Percentiles rank a stretch among this genome's conserved stretches.
Conservation (phyloP, 805 yeast species). For the Cyberlindnera samutprakarnensis region DNA sequence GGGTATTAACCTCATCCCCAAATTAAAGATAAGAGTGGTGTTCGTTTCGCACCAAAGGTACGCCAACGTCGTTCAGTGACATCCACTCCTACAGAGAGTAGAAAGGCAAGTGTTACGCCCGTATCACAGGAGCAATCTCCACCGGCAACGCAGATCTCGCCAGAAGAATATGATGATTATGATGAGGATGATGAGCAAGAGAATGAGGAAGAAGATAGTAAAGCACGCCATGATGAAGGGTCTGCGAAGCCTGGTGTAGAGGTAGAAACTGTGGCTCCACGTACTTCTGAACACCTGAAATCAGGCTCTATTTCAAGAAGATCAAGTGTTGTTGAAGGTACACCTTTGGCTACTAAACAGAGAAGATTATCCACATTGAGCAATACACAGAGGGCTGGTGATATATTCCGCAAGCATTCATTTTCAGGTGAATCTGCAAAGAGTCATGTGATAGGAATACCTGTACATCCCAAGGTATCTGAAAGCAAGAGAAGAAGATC, state of each 20-base stretch:
- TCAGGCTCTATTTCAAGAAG: constrained; percentile 13
- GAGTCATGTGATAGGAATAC: constrained; percentile 24
- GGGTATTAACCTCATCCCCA: too few species aligned
- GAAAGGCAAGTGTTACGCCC: constrained; percentile 18
- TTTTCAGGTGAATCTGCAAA: constrained; percentile 6
- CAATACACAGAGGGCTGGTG: constrained; percentile 24
- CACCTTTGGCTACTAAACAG: constrained; percentile 21
- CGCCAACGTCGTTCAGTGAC: constrained; percentile 32
- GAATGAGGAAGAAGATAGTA: constrained; percentile 4
- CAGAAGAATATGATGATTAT: constrained; percentile 10
- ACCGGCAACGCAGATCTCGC: neutral
- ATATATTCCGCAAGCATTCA: constrained; percentile 24
- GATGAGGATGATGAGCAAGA: constrained; percentile 9
- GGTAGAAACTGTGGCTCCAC: too few species aligned
- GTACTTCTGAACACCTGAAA: too few species aligned
- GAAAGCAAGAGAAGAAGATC: constrained; percentile 8
- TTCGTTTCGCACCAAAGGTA: constrained; percentile 59
- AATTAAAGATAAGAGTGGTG: constrained; percentile 47
- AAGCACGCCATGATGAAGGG: neutral
- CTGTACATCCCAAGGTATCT: constrained; percentile 5
- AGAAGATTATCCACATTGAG: constrained; percentile 33
- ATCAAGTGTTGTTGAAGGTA: constrained; percentile 9
- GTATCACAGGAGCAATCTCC: too few species aligned
- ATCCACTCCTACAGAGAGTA: constrained; percentile 20
- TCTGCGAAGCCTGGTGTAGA: too few species aligned